Evolutionary conservation across 1,139 yeast species (phyloP).

Genomic region (Waltiozyma sp.): DNA sequence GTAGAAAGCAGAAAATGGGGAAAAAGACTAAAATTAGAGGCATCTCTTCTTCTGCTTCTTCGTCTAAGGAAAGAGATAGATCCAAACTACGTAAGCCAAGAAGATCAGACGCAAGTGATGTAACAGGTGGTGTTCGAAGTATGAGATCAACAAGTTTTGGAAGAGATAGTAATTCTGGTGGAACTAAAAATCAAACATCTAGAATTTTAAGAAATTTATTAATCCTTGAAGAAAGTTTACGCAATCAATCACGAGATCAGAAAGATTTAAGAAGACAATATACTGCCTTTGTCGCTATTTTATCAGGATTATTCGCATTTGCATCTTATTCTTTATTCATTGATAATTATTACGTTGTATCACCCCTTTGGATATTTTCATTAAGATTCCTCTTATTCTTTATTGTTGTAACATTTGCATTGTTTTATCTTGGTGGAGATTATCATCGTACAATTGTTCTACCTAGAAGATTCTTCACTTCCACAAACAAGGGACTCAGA

Average conservation of each 20-base stretch:
- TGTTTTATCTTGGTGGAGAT: constrained; percentile 84
- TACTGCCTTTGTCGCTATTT: constrained; percentile 50
- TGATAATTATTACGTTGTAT: constrained; percentile 8
- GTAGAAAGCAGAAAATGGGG: constrained; percentile 1
- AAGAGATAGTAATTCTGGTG: constrained; percentile 3
- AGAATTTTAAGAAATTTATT: constrained; percentile 70
- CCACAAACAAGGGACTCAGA: constrained; percentile 79
- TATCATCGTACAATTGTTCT: constrained; percentile 74
- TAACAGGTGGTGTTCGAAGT: constrained; percentile 11
- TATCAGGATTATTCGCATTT: constrained; percentile 28
- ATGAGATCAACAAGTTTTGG: constrained; percentile 10
- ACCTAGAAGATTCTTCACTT: constrained; percentile 66
- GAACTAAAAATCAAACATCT: constrained; percentile 39
- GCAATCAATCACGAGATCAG: constrained; percentile 72
- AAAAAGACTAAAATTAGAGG: neutral
- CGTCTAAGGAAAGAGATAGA: constrained; percentile 3
- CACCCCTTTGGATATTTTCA: constrained; percentile 27
- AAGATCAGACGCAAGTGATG: constrained; percentile 11
- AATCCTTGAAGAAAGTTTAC: constrained; percentile 72
- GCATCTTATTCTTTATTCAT: constrained; percentile 25
- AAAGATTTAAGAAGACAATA: constrained; percentile 62
- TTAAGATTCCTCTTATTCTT: constrained; percentile 58
- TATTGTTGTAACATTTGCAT: constrained; percentile 53
- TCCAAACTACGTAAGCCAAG: constrained; percentile 10
- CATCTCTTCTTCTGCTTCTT: constrained; percentile 2